phyloP scores from a whole-genome alignment of 2,329 filamentous ascomycete species.

The Diplodia corticola region DNA sequence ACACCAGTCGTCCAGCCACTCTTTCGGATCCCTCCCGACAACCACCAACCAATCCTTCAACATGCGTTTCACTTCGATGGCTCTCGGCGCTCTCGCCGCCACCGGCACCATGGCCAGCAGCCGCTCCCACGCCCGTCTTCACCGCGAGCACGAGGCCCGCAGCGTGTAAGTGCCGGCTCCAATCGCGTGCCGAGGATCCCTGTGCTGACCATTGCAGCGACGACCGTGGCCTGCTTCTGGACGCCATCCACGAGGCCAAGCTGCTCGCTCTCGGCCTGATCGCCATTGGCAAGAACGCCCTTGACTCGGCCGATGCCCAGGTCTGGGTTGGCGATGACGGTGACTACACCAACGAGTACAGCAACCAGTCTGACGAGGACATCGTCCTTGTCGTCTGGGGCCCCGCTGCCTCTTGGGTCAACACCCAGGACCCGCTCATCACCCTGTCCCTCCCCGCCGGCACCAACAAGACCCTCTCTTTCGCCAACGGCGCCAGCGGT shows the following conservation, averaged over 20 bases:
- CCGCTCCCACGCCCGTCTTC: conserved; percentile 20
- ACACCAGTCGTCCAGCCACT: conserved; percentile 13
- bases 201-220: neutral
- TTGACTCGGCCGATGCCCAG: conserved; percentile 30
- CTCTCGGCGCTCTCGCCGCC: conserved; percentile 19
- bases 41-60: conserved; percentile 8
- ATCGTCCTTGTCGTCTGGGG: conserved; percentile 42
- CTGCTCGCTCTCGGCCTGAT: conserved; percentile 33
- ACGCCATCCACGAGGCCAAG: conserved; percentile 27
- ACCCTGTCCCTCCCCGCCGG: conserved; percentile 43
- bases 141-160: conserved; percentile 8
- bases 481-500: conserved; percentile 40
- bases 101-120: conserved; percentile 19
- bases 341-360: conserved; percentile 38
- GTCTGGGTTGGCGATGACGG: conserved; percentile 41
- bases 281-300: conserved; percentile 28
- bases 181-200: neutral
- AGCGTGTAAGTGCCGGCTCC: neutral
- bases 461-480: conserved; percentile 41
- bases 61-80: conserved; percentile 22
- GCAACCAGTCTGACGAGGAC: conserved; percentile 36
- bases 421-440: conserved; percentile 38
- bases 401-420: conserved; percentile 37
- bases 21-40: conserved; percentile 20
- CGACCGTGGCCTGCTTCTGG: conserved; percentile 26